phyloP scores from a whole-genome alignment of 306 rosid species.

The Quercus dentata region DNA sequence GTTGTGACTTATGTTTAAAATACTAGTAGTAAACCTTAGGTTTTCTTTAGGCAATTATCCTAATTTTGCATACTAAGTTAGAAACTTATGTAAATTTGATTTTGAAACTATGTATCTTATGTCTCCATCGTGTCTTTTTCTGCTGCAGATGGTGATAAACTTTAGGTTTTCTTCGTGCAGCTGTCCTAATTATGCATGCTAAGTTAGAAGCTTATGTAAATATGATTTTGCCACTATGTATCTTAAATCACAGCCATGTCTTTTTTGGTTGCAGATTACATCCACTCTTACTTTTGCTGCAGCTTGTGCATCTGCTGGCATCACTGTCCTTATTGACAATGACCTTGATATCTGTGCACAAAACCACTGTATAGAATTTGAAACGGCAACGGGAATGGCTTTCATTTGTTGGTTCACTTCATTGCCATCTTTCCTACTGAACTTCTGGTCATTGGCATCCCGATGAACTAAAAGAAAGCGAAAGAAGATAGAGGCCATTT shows the following conservation, averaged over 20 bases:
- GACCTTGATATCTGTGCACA: conserved; percentile 59
- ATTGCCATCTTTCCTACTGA: conserved; percentile 75
- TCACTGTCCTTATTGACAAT: conserved; percentile 87
- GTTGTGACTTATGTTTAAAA: background rate
- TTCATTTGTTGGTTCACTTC: conserved; percentile 80
- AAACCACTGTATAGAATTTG: conserved; percentile 74
- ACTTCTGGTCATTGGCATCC: conserved; percentile 79
- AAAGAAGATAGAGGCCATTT: conserved; percentile 10
- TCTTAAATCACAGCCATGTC: conserved; percentile 9
- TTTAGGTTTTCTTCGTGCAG: background rate
- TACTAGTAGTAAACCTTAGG: background rate
- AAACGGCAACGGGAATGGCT: conserved; percentile 89
- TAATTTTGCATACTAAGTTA: background rate
- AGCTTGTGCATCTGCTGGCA: conserved; percentile 95
- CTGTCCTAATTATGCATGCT: background rate
- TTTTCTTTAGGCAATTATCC: background rate
- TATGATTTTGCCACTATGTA: background rate
- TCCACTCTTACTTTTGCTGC: conserved; percentile 88
- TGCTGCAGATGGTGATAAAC: conserved; percentile 40
- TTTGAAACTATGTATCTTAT: background rate
- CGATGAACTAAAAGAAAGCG: conserved; percentile 26
- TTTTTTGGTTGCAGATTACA: conserved; percentile 52
- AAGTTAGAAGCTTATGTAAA: background rate
- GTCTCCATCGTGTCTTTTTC: conserved; percentile 9
- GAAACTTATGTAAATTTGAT: background rate